These are phyloP conservation scores for Talaromyces sp. DNA, from an alignment of 2,329 filamentous ascomycete species.

Conservation along the genomic window DNA sequence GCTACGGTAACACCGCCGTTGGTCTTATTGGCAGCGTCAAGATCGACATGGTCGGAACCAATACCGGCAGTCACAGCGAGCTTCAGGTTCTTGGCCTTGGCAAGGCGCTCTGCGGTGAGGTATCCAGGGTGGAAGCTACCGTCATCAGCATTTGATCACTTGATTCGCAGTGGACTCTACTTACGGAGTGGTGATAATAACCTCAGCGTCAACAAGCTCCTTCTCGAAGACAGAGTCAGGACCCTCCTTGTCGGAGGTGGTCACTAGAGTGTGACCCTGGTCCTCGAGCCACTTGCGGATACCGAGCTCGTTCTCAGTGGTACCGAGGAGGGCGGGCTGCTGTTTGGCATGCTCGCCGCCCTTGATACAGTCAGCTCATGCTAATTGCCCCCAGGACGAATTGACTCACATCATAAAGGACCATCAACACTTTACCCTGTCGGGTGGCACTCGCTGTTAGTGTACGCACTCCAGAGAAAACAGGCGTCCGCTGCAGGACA, in stretches of 20 bases:
- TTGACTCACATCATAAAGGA: conserved; percentile 78
- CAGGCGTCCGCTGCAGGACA: conserved; percentile 23
- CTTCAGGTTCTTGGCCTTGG: conserved; percentile 99
- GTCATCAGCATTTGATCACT: no score
- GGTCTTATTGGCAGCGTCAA: conserved; percentile 95
- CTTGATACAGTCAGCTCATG: conserved; percentile 32
- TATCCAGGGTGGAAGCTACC: conserved; percentile 94
- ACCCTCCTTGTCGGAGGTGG: conserved; percentile 96
- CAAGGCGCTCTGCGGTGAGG: conserved; percentile 91
- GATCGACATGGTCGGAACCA: conserved; percentile 96
- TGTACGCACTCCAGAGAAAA: conserved; percentile 54
- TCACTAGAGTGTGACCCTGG: conserved; percentile 92
- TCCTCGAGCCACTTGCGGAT: conserved; percentile 97
- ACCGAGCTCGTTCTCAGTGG: conserved; percentile 97
- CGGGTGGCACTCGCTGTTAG: conserved; percentile 63
- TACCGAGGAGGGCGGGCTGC: conserved; percentile 84
- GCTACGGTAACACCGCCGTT: conserved; percentile 96
- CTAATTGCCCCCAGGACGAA: not conserved
- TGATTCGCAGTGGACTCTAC: conserved; percentile 22
- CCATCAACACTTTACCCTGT: conserved; percentile 93
- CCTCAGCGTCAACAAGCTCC: conserved; percentile 92
- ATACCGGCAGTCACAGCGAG: conserved; percentile 95
- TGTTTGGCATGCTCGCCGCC: conserved; percentile 81
- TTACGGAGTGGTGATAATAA: conserved; percentile 98
- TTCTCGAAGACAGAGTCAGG: conserved; percentile 90